Base-by-base conservation (phyloP, 768 basidiomycete species). In the Fibroporia radiculosa region DNA sequence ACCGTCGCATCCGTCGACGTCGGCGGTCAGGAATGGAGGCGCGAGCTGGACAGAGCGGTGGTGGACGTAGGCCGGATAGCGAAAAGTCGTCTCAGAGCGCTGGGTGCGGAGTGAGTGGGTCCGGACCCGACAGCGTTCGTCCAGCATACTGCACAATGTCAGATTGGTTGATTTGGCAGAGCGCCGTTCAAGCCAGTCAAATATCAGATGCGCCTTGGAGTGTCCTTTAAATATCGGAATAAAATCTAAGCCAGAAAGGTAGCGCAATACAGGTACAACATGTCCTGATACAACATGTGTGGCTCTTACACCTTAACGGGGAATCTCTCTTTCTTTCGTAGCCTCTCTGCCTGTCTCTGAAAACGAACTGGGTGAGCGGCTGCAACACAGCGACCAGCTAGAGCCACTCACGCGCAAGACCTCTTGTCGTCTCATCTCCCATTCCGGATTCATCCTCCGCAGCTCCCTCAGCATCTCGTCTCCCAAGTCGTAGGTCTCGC, bases 41-140 rank as follows among this genome's bases (percentile, higher is more conserved):
- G 55, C 6, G 92, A 95, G 62, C 66, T 91, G 48, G 63, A 70
- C 42, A 74, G 92, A 46, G 91, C 90, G 0, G 66, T 93, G 20
- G 61, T 57, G 27, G 89, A 89, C 56, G 70, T 93, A 7, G 84
- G 84, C 23, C 62, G 58, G 48, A 93, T 95, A 48, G 92, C 88
- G 16, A 78, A 80, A 64, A 80, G 77, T 55, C 70, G 89, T 46
- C 52, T 88, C 57, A 57, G 55, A 25, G 60, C 70, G 19, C 57
- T 83, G 51, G 32, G 42, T 13, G 4, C 33, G 6, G 16, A 4
- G 33, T 44, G 27, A 24, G 28, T 26, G 10, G 41, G 35, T 23
- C 2, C n/a, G 13, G 20, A 24, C 32, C 13, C 39, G 42, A 34
- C 40, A 47, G 42, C 42, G 24, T 18, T 31, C n/a, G n/a, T 8